Evolutionary conservation across 2,329 filamentous ascomycete species (phyloP).

Genomic region (Davidsoniella eucalypti): DNA sequence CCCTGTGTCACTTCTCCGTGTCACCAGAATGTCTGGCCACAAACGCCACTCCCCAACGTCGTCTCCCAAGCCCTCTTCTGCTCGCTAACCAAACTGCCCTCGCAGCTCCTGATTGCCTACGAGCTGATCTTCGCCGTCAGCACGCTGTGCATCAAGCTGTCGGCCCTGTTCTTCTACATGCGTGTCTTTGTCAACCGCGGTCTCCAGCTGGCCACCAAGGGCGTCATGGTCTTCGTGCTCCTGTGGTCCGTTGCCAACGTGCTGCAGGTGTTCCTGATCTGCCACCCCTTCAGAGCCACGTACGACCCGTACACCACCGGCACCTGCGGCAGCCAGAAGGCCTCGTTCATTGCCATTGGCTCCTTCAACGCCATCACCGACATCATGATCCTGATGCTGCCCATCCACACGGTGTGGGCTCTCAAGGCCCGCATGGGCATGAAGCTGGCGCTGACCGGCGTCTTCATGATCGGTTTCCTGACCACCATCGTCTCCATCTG

Average conservation of each 20-base stretch:
- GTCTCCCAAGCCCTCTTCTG: too few species aligned
- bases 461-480: constrained; percentile 19
- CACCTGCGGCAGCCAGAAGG: constrained; percentile 22
- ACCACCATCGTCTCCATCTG: constrained; percentile 16
- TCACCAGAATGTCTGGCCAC: not conserved
- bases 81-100: not conserved
- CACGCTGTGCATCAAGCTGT: constrained; percentile 22
- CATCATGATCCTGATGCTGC: constrained; percentile 22
- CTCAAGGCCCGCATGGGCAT: constrained; percentile 20
- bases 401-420: constrained; percentile 22
- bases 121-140: constrained; percentile 21
- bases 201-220: constrained; percentile 19
- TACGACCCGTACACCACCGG: constrained; percentile 17
- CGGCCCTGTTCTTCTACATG: constrained; percentile 27
- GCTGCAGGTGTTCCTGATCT: constrained; percentile 17
- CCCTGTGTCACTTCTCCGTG: too few species aligned
- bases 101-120: constrained; percentile 21
- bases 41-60: not conserved
- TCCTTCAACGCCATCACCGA: constrained; percentile 25
- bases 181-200: constrained; percentile 23
- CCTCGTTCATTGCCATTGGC: constrained; percentile 24
- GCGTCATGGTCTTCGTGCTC: constrained; percentile 19
- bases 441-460: constrained; percentile 18
- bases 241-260: constrained; percentile 17
- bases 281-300: constrained; percentile 16